Percentiles rank a stretch among this genome's conserved stretches.
Conservation (phyloP, 352 stramenopile genomes). For the Pythium folliculosum region DNA sequence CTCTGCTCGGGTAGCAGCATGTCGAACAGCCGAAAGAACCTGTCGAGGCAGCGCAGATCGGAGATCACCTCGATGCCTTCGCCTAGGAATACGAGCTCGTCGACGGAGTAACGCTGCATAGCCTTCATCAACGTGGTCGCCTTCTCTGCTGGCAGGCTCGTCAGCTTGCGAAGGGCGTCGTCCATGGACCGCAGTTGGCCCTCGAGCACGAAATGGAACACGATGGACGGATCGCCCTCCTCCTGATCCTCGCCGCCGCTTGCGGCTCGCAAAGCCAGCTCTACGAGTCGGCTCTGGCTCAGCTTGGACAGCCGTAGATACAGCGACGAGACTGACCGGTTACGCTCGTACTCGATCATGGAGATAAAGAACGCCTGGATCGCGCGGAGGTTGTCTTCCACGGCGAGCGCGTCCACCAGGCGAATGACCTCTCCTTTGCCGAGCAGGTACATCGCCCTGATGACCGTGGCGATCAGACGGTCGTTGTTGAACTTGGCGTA, state of each 20-base stretch:
- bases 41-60: conserved; percentile 27
- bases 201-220: conserved; percentile 58
- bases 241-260: background rate
- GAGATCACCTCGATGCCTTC: conserved; percentile 46
- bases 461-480: conserved; percentile 39
- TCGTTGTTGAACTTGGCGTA: conserved; percentile 60
- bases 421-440: conserved; percentile 48
- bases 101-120: conserved; percentile 29
- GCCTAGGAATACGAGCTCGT: conserved; percentile 41
- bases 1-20: conserved; percentile 30
- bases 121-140: conserved; percentile 31
- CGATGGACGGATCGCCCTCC: conserved; percentile 11
- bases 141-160: conserved; percentile 29
- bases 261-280: conserved; percentile 1
- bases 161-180: conserved; percentile 50
- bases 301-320: conserved; percentile 44
- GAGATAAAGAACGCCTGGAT: conserved; percentile 47
- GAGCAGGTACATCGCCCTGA: conserved; percentile 37
- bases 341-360: conserved; percentile 37
- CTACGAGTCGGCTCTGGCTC: conserved; percentile 31
- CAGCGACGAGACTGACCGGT: conserved; percentile 39
- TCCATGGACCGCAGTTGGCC: conserved; percentile 39
- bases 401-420: conserved; percentile 47
- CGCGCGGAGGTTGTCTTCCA: conserved; percentile 24
- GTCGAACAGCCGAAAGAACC: conserved; percentile 45